Evolutionary conservation across 352 stramenopile species (phyloP), one percentile per base, ranked within the genome.

Genomic region (Phytopythium ostracodes): DNA sequence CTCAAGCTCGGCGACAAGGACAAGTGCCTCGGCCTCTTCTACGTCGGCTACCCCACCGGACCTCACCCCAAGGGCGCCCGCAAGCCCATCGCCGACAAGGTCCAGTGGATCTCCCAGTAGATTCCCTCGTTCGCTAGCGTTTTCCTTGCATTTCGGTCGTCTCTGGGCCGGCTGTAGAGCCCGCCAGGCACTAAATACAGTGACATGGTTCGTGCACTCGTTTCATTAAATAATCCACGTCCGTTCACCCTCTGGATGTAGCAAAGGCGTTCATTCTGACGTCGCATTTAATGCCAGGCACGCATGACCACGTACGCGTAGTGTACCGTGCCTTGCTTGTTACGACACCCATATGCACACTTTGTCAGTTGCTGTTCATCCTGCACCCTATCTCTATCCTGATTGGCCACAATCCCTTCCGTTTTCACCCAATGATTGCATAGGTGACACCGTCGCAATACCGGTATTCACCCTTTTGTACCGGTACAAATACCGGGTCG

Each of bases 11-110:
- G 71, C 15, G 69, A 69, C 11, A 83, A 89, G 42, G 87, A 96
- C 75, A 87, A 87, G 75, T 92, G 83, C 47, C 55, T 96, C 20
- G 87, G 87, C 9, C 65, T 96, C 5, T 94, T 96, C 63, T 96
- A 96, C 75, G 77, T 96, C 10, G 87, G 84, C 15, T 79, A 84
- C 54, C 72, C 75, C 4, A 92, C 88, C 65, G 75, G 70, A 1
- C 70, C 76, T 52, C 66, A 77, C 22, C 70, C 76, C 1, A 85
- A 79, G 58, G 83, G 81, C 24, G 66, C 63, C 9, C 84, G 84
- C 54, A 90, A 88, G 59, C 73, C 82, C 10, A 92, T 92, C 44
- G 59, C 73, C 20, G 83, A 94, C 40, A 96, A 96, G 69, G 79
- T 96, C 60, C 79, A 66, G 46, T 91, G 79, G 79, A 64, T 79